A percentile compares a stretch with the other conserved stretches of the same genome.
Evolutionary conservation across 768 basidiomycete genomes (phyloP).

Genomic region (Mycena polygramma): DNA sequence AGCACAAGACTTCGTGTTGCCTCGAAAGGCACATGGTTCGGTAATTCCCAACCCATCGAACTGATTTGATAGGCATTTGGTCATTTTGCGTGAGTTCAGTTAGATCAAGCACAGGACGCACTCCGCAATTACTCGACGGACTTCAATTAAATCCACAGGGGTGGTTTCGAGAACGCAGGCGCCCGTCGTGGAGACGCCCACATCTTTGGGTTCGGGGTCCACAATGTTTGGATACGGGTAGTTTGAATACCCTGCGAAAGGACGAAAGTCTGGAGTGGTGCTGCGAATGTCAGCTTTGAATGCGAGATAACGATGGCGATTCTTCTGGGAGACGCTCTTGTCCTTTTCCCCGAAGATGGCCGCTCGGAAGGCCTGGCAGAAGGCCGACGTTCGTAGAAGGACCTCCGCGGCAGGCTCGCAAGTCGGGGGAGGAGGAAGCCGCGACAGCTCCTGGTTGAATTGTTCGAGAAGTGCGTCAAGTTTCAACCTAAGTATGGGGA

Average conservation of each 20-base stretch:
- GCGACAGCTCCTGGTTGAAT: slow-evolving; percentile 48
- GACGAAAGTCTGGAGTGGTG: slow-evolving; percentile 58
- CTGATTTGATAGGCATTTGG: slow-evolving; percentile 39
- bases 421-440: slow-evolving; percentile 55
- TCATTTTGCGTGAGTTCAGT: no score
- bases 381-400: slow-evolving; percentile 55
- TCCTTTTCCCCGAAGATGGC: slow-evolving; percentile 49
- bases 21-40: slow-evolving; percentile 54
- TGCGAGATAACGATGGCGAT: slow-evolving; percentile 46
- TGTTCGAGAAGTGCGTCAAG: slow-evolving; percentile 55
- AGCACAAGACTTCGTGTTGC: slow-evolving; percentile 55
- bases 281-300: slow-evolving; percentile 52
- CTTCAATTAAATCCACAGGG: slow-evolving; percentile 48
- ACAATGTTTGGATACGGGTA: slow-evolving; percentile 12
- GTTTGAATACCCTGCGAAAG: slow-evolving; percentile 23
- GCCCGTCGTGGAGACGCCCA: not conserved
- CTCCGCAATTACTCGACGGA: slow-evolving; percentile 52
- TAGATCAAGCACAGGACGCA: slow-evolving; percentile 36
- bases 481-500: slow-evolving; percentile 59
- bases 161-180: not conserved
- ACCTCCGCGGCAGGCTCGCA: slow-evolving; percentile 62
- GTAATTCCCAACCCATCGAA: slow-evolving; percentile 58
- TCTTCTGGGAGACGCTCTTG: slow-evolving; percentile 53
- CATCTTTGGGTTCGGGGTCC: slow-evolving; percentile 19
- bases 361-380: slow-evolving; percentile 55